phyloP scores from a whole-genome alignment of 2,329 filamentous ascomycete species.

The Xylaria sp. region DNA sequence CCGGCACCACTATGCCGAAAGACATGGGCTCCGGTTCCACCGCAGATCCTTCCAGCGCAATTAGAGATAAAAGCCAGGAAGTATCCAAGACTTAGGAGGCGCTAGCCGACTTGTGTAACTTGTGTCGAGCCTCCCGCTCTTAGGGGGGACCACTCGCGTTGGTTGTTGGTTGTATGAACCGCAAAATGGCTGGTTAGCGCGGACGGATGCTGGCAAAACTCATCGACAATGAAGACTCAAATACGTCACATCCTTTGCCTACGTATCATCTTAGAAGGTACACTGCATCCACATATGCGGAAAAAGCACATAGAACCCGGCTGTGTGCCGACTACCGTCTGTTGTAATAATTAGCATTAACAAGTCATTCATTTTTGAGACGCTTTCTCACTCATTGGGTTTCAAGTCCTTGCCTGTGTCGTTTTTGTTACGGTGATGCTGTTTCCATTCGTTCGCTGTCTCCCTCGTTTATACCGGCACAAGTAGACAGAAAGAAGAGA shows the following conservation, averaged over 20 bases:
- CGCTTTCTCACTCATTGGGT: not conserved
- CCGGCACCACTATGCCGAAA: constrained; percentile 18
- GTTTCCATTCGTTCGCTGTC: not conserved
- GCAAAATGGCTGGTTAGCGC: not conserved
- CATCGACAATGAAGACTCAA: not conserved
- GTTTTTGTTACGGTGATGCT: constrained; percentile 1
- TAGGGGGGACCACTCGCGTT: too few species aligned
- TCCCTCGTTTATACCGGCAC: not conserved
- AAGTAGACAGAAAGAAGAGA: not conserved
- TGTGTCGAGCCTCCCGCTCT: not conserved
- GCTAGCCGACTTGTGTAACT: not conserved
- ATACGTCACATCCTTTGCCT: constrained; percentile 13
- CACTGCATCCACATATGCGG: not conserved
- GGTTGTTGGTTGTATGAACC: too few species aligned
- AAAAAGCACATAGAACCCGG: not conserved
- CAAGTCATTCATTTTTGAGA: not conserved
- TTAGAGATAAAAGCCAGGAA: not conserved
- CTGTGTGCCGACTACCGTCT: not conserved
- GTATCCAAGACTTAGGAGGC: constrained; percentile 10
- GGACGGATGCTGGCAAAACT: not conserved
- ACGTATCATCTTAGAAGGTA: not conserved
- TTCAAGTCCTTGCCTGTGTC: not conserved
- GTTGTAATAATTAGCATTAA: not conserved
- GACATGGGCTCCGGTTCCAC: not conserved
- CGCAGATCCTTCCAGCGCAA: not conserved